phyloP scores from a whole-genome alignment of 2,329 filamentous ascomycete genomes.

The Penicillium freii region DNA sequence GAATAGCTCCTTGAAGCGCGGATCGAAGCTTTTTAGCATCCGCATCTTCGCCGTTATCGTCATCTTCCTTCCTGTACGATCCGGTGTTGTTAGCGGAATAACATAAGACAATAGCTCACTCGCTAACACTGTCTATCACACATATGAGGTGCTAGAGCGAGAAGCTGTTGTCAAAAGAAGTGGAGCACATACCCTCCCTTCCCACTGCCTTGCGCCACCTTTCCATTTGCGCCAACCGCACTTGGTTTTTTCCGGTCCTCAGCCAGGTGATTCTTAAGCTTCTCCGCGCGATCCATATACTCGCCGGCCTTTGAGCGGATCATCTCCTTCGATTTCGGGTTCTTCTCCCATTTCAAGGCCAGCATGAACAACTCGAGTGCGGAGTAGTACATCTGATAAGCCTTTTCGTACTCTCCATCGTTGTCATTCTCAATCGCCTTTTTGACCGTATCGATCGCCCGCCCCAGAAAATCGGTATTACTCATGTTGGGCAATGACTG shows the following conservation, averaged over 20 bases:
- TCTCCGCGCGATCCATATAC: conserved; percentile 98
- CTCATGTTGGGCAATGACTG: conserved; percentile 63
- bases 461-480: conserved; percentile 93
- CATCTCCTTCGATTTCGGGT: conserved; percentile 93
- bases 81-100: conserved; percentile 8
- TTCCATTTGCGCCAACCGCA: conserved; percentile 53
- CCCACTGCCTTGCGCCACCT: conserved; percentile 49
- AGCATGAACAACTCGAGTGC: conserved; percentile 98
- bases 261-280: conserved; percentile 86
- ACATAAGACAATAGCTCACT: not conserved
- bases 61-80: conserved; percentile 50
- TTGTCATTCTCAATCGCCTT: conserved; percentile 97
- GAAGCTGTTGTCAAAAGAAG: not conserved
- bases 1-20: conserved; percentile 84
- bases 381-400: conserved; percentile 93
- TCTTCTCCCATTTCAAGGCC: conserved; percentile 99
- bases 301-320: conserved; percentile 92
- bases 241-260: conserved; percentile 54
- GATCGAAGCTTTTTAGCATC: conserved; percentile 94
- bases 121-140: not conserved
- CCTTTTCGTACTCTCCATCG: conserved; percentile 92
- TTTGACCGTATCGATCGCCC: conserved; percentile 94
- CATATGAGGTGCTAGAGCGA: not conserved
- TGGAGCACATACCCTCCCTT: conserved; percentile 54
- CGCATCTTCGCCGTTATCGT: conserved; percentile 69